These are phyloP conservation scores for Flaveria sonorensis DNA, from an alignment of 129 eudicot genomes.

Conservation along the genomic window DNA sequence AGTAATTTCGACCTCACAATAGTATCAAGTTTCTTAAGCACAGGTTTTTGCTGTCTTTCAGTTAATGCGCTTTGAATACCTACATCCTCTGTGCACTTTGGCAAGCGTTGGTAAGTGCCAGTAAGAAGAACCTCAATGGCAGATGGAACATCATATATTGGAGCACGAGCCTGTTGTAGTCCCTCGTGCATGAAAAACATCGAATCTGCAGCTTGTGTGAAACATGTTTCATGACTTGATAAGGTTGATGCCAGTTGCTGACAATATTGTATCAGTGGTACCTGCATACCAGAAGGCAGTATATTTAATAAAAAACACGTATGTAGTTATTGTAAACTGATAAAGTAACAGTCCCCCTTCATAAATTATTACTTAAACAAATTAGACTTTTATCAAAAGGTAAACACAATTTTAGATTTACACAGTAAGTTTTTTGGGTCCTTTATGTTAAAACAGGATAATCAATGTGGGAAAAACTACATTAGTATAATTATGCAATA, in stretches of 20 bases:
- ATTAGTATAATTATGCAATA: constrained; percentile 9
- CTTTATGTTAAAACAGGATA: neutral
- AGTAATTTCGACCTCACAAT: constrained; percentile 86
- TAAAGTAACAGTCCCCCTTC: constrained; percentile 5
- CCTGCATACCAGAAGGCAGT: constrained; percentile 58
- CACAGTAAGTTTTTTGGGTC: neutral
- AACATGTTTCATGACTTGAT: constrained; percentile 95
- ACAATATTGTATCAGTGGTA: constrained; percentile 87
- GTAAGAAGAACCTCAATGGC: constrained; percentile 91
- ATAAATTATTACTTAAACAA: neutral
- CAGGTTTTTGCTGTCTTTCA: constrained; percentile 80
- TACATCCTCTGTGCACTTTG: constrained; percentile 90
- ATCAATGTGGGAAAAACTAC: neutral
- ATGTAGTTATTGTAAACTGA: neutral
- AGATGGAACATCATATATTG: constrained; percentile 98
- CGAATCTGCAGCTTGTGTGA: constrained; percentile 97
- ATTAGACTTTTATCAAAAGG: constrained; percentile 11
- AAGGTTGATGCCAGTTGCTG: constrained; percentile 93
- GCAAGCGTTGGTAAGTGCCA: constrained; percentile 85
- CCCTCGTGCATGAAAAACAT: constrained; percentile 98
- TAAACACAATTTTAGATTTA: neutral
- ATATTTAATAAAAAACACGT: neutral
- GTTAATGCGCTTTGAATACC: constrained; percentile 76
- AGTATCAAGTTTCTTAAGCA: constrained; percentile 72
- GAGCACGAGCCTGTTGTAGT: constrained; percentile 99